These are phyloP conservation scores for Alternaria viburni DNA, from an alignment of 2,329 filamentous ascomycete species.

Conservation along the genomic window DNA sequence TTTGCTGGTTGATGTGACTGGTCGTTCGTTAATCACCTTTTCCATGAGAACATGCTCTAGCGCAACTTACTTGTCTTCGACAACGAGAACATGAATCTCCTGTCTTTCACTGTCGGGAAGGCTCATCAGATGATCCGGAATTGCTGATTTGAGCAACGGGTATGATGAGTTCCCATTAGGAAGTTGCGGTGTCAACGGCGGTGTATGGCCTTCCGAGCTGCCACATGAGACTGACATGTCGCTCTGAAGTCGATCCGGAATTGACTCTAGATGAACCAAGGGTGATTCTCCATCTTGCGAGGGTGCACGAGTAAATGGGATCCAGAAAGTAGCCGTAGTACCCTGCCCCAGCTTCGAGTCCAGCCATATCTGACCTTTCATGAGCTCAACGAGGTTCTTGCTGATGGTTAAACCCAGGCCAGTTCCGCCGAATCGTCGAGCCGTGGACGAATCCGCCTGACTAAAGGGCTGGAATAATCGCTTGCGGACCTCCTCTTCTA, in stretches of 20 bases:
- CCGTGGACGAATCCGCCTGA: conserved; percentile 81
- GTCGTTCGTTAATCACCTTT: conserved; percentile 8
- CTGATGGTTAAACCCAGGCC: conserved; percentile 80
- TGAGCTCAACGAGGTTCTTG: conserved; percentile 77
- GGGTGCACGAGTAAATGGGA: conserved; percentile 76
- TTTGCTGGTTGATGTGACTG: conserved; percentile 71
- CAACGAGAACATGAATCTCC: conserved; percentile 73
- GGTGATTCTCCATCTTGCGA: conserved; percentile 57
- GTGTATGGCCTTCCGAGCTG: conserved; percentile 66
- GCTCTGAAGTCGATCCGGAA: conserved; percentile 70
- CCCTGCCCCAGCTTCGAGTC: conserved; percentile 71
- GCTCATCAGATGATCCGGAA: conserved; percentile 49
- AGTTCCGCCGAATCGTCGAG: conserved; percentile 78
- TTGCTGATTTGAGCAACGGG: conserved; percentile 33
- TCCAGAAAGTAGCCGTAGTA: conserved; percentile 77
- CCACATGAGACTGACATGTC: conserved; percentile 67
- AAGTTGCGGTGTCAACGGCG: conserved; percentile 45
- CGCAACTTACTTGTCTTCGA: conserved; percentile 75
- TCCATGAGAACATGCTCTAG: neutral
- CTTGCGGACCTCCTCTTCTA: conserved; percentile 76
- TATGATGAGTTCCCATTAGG: conserved; percentile 30
- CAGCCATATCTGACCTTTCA: conserved; percentile 76
- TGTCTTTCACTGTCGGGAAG: conserved; percentile 65
- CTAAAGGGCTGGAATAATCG: conserved; percentile 80
- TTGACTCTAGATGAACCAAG: conserved; percentile 66